Evolutionary conservation across 2,329 filamentous ascomycete genomes (phyloP), one percentile per base, ranked within the genome.

Genomic region (Cordyceps militaris): DNA sequence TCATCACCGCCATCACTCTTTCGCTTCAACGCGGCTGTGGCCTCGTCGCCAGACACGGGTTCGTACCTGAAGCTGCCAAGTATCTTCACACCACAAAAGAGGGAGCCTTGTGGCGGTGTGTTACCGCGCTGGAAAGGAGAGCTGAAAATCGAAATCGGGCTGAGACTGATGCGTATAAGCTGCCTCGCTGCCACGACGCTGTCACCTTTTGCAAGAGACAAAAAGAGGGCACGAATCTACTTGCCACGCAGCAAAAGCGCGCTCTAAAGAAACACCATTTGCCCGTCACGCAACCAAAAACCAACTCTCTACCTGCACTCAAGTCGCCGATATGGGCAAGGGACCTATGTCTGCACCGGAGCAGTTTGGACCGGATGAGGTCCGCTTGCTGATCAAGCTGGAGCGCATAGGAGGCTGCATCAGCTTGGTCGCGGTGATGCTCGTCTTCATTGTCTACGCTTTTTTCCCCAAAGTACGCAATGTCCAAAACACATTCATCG

Each of bases 401-500:
- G 81, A 84, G 67, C 74, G 81, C 60, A 70, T 77, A 46, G 81
- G 81, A 32, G 81, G 81, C 10, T 74, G 74, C 14, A 63, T 84
- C 59, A 83, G 80, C 23, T 65, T 84, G 56, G 62, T 77, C 6
- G 76, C 78, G 2, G 77, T 84, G 11, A 57, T 76, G 24, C 67
- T 77, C 30, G 79, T 84, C 57, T 78, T 84, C 60, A 43, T 80
- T 59, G 77, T 80, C 13, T 85, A 79, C 59, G 73, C 69, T 13
- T 51, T 76, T 1, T 79, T 79, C 51, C 81, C 77, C 53, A 71
- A 77, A 2, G 73, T 82, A 19, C 78, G 81, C 14, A 83, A 81
- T 21, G 78, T 85, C 0, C 81, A 82, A 16, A 84, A 84, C 64
- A 82, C 80, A 1, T 85, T 85, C 61, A 84, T 85, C 52, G 73